Conservation (phyloP, 2,329 filamentous ascomycete species). For the Alternaria angustiovoidea region DNA sequence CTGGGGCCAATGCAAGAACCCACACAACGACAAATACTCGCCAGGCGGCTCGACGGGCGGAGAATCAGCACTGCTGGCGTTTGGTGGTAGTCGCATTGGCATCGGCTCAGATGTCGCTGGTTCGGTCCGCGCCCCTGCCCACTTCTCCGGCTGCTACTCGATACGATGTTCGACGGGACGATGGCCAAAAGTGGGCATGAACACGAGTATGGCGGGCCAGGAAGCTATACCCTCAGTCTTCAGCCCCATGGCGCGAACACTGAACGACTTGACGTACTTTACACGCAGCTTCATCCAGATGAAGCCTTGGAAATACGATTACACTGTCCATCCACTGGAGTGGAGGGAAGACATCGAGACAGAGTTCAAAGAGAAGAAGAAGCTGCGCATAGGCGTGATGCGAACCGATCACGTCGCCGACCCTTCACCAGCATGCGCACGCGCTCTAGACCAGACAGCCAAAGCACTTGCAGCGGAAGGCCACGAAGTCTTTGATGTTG, state of each 20-base stretch:
- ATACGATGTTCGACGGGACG: constrained; percentile 86
- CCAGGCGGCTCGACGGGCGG: constrained; percentile 89
- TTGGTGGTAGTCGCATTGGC: constrained; percentile 83
- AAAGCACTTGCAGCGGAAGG: constrained; percentile 73
- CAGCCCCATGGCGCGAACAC: constrained; percentile 88
- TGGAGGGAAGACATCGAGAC: constrained; percentile 73
- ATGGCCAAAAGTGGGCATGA: constrained; percentile 85
- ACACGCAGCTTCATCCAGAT: constrained; percentile 78
- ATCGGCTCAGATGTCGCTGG: constrained; percentile 92
- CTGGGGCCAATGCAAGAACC: constrained; percentile 85
- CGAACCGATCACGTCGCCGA: constrained; percentile 83
- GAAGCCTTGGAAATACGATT: constrained; percentile 89
- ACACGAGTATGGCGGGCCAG: constrained; percentile 90
- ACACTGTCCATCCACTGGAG: constrained; percentile 81
- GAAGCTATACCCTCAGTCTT: constrained; percentile 90
- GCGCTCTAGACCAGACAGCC: constrained; percentile 76
- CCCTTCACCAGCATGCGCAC: constrained; percentile 81
- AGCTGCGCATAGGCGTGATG: constrained; percentile 77
- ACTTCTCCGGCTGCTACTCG: constrained; percentile 89
- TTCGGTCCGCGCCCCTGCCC: constrained; percentile 84
- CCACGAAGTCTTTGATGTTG: constrained; percentile 74
- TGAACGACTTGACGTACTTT: constrained; percentile 86
- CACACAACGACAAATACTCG: constrained; percentile 83
- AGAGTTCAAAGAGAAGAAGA: constrained; percentile 68
- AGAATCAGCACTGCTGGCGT: constrained; percentile 81